Base-by-base conservation (phyloP, 805 yeast genomes). In the Metschnikowia reukaufii region DNA sequence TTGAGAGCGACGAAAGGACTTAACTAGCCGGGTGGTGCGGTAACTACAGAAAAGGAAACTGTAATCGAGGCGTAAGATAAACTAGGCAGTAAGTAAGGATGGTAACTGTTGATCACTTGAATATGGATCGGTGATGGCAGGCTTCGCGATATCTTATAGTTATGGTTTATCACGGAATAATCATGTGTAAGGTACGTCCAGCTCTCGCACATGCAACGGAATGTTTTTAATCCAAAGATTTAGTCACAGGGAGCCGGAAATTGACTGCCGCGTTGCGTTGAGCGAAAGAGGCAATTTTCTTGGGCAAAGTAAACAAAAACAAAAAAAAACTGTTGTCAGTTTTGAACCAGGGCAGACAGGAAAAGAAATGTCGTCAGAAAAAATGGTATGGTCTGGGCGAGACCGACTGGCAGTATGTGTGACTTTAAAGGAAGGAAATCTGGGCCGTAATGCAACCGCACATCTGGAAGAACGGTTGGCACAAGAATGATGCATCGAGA, bases 401-500 rank as follows among this genome's bases (percentile, higher is more conserved):
- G 15, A 19, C 15, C 15, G 9, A 27, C 29, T 17, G 38, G 29
- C 21, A 32, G 31, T 8, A 37, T 25, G 40, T 16, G 37, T 15
- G 43, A 15, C n/a, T 30, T 30, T 32, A 32, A 30, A 39, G 12
- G 42, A 12, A 10, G 23, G 27, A 32, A 30, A 40, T 7, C 13
- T 12, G 32, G 21, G 18, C 42, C 29, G 2, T 19, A 33, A 23
- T 40, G 43, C 31, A 32, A 23, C n/a, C 21, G 34, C 39, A 41
- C 39, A 25, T 30, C 16, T 39, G 32, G 16, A 27, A 35, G 17
- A 25, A 23, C 44, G 18, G 39, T 34, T 40, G 44, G 31, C 37
- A 21, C 44, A 32, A 27, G 34, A 41, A 33, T 35, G 23, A 34
- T 41, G 44, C 44, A 41, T 41, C 25, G 34, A 40, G 36, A 41